Conservation (phyloP, 2,329 filamentous ascomycete species). For the Claviceps digitariae region DNA sequence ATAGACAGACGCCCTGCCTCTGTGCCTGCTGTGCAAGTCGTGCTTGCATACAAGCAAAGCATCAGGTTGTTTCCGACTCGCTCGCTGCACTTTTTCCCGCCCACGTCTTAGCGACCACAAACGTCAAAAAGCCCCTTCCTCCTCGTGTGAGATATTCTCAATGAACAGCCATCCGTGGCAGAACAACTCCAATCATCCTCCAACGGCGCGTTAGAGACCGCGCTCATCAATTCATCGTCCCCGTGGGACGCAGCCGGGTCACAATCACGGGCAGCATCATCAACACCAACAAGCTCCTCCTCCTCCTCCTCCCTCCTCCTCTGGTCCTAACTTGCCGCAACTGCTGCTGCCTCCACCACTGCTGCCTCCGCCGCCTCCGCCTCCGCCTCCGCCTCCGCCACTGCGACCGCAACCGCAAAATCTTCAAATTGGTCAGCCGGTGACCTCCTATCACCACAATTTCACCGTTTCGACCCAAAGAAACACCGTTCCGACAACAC, state of each 20-base stretch:
- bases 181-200: conserved; percentile 7
- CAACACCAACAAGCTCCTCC: neutral
- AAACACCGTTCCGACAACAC: neutral
- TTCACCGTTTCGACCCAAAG: neutral
- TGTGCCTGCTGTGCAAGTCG: neutral
- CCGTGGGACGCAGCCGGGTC: neutral
- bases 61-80: neutral
- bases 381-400: neutral
- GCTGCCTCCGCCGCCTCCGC: neutral
- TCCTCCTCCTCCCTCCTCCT: neutral
- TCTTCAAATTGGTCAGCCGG: neutral
- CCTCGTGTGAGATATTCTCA: conserved; percentile 4
- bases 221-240: neutral
- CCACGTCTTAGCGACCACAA: neutral
- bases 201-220: conserved; percentile 17
- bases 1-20: neutral
- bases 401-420: neutral
- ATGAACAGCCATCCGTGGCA: conserved; percentile 9
- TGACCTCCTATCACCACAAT: neutral
- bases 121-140: neutral
- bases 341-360: neutral
- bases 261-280: neutral
- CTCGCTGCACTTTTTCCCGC: neutral
- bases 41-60: neutral
- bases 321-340: neutral